Percentiles rank a stretch among this genome's conserved stretches.
Evolutionary conservation across 2,329 filamentous ascomycete species (phyloP).

Genomic region (Paramyrothecium roridum): DNA sequence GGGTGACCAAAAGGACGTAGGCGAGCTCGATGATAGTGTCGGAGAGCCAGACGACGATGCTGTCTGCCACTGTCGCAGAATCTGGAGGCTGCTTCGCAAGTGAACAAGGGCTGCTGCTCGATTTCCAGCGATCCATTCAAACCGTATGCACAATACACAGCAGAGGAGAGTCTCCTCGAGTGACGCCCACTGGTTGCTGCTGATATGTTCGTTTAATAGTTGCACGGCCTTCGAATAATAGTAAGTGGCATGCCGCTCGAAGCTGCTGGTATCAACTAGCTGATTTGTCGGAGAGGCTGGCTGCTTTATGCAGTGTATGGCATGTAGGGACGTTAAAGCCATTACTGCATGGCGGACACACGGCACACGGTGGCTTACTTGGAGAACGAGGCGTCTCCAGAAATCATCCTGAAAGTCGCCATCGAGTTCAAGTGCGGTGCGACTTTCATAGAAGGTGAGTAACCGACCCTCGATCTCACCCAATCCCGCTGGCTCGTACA

Average conservation of each 20-base stretch:
- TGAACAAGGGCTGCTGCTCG: not conserved
- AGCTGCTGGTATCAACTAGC: not conserved
- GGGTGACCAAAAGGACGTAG: not conserved
- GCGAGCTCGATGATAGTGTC: not conserved
- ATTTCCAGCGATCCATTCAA: conserved; percentile 1
- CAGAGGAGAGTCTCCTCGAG: not conserved
- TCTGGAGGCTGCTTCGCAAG: not conserved
- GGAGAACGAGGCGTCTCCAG: not conserved
- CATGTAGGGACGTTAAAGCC: not conserved
- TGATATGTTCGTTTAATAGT: not conserved
- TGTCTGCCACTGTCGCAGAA: conserved; percentile 1
- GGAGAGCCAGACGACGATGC: not conserved
- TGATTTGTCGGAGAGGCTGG: not conserved
- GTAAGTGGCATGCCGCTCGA: not conserved
- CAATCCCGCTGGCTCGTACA: not conserved
- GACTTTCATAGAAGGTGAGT: not conserved
- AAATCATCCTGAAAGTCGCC: conserved; percentile 1
- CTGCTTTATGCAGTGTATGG: not conserved
- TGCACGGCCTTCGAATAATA: not conserved
- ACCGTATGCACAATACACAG: not conserved
- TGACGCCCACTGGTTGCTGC: not conserved
- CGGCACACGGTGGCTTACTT: not conserved
- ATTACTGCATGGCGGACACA: not conserved
- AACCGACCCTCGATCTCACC: not conserved
- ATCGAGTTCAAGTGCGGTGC: not conserved